Percentiles rank a stretch among this genome's conserved stretches.
phyloP scores from a whole-genome alignment of 495 filamentous ascomycete genomes.

The Aspergillus carlsbadensis region DNA sequence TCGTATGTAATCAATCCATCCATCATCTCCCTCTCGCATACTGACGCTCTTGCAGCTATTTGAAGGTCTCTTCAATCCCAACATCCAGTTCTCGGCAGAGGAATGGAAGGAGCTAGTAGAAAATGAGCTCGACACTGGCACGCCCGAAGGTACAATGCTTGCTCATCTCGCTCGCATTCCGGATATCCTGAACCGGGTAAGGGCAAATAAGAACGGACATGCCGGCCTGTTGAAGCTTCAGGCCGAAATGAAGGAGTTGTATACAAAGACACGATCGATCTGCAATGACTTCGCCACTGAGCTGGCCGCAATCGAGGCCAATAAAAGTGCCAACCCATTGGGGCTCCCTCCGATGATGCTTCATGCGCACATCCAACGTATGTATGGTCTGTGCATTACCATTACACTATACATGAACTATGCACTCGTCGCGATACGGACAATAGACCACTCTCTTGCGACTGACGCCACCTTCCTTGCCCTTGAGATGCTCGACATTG shows the following conservation, averaged over 20 bases:
- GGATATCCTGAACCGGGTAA: slow-evolving; percentile 24
- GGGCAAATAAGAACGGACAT: slow-evolving; percentile 9
- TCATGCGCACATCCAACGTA: slow-evolving; percentile 33
- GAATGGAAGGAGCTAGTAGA: slow-evolving; percentile 39
- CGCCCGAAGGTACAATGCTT: slow-evolving; percentile 34
- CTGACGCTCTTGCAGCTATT: slow-evolving; percentile 29
- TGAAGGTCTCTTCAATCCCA: slow-evolving; percentile 39
- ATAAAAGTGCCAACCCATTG: neutral
- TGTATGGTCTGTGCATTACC: slow-evolving; percentile 32
- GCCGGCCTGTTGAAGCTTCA: slow-evolving; percentile 14
- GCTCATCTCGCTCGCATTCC: slow-evolving; percentile 28
- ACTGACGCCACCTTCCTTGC: slow-evolving; percentile 28
- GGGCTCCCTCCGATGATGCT: slow-evolving; percentile 7
- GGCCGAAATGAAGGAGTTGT: slow-evolving; percentile 26
- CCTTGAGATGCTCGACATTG: slow-evolving; percentile 30
- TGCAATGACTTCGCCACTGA: slow-evolving; percentile 16
- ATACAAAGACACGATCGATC: slow-evolving; percentile 25
- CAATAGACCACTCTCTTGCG: neutral
- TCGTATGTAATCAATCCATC: slow-evolving; percentile 28
- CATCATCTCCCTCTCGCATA: neutral
- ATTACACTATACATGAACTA: slow-evolving; percentile 37
- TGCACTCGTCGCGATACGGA: slow-evolving; percentile 25
- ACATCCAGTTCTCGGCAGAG: slow-evolving; percentile 31
- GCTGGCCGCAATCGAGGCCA: slow-evolving; percentile 5
- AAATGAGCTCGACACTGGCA: slow-evolving; percentile 25